These are phyloP conservation scores for Nakataea oryzae DNA, from an alignment of 2,329 filamentous ascomycete species.

Conservation along the genomic window DNA sequence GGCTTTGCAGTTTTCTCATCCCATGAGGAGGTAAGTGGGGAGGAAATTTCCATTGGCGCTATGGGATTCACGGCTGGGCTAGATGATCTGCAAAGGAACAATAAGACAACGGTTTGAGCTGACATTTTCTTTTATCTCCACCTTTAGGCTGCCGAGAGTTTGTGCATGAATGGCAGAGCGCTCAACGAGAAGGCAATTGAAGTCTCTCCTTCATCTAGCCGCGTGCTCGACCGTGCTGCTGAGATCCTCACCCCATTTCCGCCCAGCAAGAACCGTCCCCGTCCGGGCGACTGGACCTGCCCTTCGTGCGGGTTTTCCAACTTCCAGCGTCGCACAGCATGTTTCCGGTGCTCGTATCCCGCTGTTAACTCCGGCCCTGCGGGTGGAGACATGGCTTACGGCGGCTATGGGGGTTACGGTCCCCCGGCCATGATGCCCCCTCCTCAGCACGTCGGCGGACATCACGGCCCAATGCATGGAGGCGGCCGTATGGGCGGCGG, in stretches of 20 bases:
- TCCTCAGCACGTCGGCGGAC: constrained; percentile 61
- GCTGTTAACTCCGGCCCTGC: constrained; percentile 57
- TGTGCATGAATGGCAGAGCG: constrained; percentile 98
- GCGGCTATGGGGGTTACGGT: constrained; percentile 50
- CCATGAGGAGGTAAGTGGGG: constrained; percentile 82
- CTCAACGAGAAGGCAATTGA: constrained; percentile 99
- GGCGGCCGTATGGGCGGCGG: constrained; percentile 73
- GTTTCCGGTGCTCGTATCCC: constrained; percentile 99
- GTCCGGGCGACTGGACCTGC: constrained; percentile 97
- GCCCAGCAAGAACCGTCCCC: constrained; percentile 94
- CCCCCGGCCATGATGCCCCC: constrained; percentile 75
- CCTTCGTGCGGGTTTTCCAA: constrained; percentile 98
- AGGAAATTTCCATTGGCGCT: background rate
- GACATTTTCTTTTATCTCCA: background rate
- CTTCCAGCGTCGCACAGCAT: constrained; percentile 96
- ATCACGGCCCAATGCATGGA: constrained; percentile 61
- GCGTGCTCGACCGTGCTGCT: constrained; percentile 87
- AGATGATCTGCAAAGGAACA: background rate
- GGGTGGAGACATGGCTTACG: constrained; percentile 42
- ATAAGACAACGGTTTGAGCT: background rate
- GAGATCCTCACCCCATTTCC: constrained; percentile 97
- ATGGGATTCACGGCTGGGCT: background rate
- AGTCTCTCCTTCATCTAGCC: constrained; percentile 93
- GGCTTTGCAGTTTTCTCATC: constrained; percentile 98
- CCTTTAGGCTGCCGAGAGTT: constrained; percentile 88